Percentiles rank a stretch among this genome's conserved stretches.
These are phyloP conservation scores for Solanum stenotomum DNA, from an alignment of 257 asterid genomes.

Conservation along the genomic window DNA sequence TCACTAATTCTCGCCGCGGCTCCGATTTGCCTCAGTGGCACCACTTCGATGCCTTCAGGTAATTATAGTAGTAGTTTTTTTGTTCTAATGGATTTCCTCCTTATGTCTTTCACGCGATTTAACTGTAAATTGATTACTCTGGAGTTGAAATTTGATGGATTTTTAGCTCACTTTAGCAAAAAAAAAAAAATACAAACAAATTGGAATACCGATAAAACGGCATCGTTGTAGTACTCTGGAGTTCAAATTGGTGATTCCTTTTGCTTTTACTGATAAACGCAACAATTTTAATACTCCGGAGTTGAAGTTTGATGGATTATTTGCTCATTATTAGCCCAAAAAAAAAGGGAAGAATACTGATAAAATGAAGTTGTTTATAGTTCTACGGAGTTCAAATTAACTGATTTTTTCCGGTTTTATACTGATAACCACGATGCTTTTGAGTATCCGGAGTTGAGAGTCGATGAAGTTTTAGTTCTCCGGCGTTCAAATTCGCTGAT, in stretches of 20 bases:
- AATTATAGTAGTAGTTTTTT: background rate
- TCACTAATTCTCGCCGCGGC: constrained; percentile 25
- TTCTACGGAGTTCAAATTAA: background rate
- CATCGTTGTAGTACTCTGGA: background rate
- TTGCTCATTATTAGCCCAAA: background rate
- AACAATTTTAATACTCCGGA: background rate
- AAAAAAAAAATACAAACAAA: background rate
- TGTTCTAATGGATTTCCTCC: background rate
- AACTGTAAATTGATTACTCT: background rate
- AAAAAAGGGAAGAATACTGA: background rate
- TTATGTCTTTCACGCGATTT: background rate
- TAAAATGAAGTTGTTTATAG: background rate
- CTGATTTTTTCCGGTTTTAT: background rate
- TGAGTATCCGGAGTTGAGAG: background rate
- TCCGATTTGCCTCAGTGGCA: constrained; percentile 24
- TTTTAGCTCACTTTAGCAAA: background rate
- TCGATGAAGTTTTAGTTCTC: background rate
- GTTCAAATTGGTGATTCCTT: background rate
- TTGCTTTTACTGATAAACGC: background rate
- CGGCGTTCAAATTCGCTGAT: background rate
- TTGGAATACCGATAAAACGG: background rate
- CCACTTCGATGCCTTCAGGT: constrained; percentile 32
- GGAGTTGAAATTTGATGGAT: background rate
- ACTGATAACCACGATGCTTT: background rate
- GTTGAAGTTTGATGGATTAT: background rate